Evolutionary conservation across 768 basidiomycete genomes (phyloP).

Genomic region (Collybia nuda): DNA sequence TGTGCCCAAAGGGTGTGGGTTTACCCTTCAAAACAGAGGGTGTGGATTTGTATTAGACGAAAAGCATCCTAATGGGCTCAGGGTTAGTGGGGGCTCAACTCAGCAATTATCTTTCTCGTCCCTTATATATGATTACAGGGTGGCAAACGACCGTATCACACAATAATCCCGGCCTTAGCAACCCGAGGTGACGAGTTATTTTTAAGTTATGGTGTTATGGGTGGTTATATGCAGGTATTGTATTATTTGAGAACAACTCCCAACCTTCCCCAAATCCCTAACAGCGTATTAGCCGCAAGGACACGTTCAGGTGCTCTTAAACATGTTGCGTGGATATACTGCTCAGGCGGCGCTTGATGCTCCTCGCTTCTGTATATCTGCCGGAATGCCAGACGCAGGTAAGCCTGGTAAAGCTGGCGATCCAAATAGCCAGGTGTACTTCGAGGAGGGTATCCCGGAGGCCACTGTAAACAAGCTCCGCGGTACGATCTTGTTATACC

Average conservation of each 20-base stretch:
- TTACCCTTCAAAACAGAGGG: slow-evolving; percentile 95
- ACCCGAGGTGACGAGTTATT: slow-evolving; percentile 80
- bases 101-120: background rate
- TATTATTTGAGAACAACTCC: background rate
- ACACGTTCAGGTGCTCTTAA: slow-evolving; percentile 91
- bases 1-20: slow-evolving; percentile 91
- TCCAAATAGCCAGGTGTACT: slow-evolving; percentile 81
- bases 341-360: slow-evolving; percentile 91
- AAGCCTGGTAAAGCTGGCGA: slow-evolving; percentile 55
- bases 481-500: slow-evolving; percentile 40
- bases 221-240: slow-evolving; percentile 80
- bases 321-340: slow-evolving; percentile 84
- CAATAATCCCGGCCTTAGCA: slow-evolving; percentile 90
- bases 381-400: slow-evolving; percentile 66
- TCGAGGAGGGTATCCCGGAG: slow-evolving; percentile 78
- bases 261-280: background rate
- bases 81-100: slow-evolving; percentile 39
- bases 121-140: slow-evolving; percentile 39
- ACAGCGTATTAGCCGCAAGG: slow-evolving; percentile 73
- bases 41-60: slow-evolving; percentile 77
- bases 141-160: slow-evolving; percentile 86
- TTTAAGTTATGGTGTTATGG: slow-evolving; percentile 90
- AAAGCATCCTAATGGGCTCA: slow-evolving; percentile 82
- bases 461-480: slow-evolving; percentile 65
- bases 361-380: slow-evolving; percentile 94